Base-by-base conservation (phyloP, 495 filamentous ascomycete genomes). In the Beverwykella pulmonaria region DNA sequence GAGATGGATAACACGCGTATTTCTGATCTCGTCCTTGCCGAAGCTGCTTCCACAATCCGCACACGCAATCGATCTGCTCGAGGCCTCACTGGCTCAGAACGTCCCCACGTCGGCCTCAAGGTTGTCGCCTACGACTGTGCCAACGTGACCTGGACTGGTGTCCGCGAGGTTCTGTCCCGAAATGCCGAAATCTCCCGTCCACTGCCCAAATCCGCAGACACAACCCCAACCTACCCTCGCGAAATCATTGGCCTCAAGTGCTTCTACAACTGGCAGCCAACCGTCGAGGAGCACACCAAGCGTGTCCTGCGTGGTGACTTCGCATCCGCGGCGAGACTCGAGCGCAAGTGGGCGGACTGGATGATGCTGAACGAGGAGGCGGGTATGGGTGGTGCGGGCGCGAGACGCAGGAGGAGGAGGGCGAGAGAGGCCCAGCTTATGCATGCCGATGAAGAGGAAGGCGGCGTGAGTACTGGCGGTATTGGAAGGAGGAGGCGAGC, bases 1-100 rank as follows among this genome's bases (percentile, higher is more conserved):
- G 90, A 92, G 48, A 90, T 97, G 87, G 94, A 98, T 76, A 98
- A 98, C 75, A 98, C 94, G 1, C 87, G 90, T 50, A 83, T 96
- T 59, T 91, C 90, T 44, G 92, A 98, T 68, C 82, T 96, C 6
- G 86, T 89, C n/a, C 85, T 98, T 15, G 85, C 87, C 66, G 94
- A 97, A 79, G 93, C 93, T 0, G 90, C 92, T 25, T 80, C 82
- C 27, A 88, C 88, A 72, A 81, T 96, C 9, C 84, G 89, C 30
- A 46, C 49, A 1, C 71, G 73, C 22, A 78, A 83, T 54, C 89
- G 93, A 26, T 82, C 79, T 25, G 68, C 84, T 15, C 83, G 86
- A 57, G 77, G 65, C 6, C 34, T 75, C 10, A 30, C 61, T 65
- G 25, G 65, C 46, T 74, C 73, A 46, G 77, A 79, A 9, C 74